Percentiles rank a stretch among this genome's conserved stretches.
These are phyloP conservation scores for Vickermania ingenoplastis DNA, from an alignment of 208 protist genomes.

Conservation along the genomic window DNA sequence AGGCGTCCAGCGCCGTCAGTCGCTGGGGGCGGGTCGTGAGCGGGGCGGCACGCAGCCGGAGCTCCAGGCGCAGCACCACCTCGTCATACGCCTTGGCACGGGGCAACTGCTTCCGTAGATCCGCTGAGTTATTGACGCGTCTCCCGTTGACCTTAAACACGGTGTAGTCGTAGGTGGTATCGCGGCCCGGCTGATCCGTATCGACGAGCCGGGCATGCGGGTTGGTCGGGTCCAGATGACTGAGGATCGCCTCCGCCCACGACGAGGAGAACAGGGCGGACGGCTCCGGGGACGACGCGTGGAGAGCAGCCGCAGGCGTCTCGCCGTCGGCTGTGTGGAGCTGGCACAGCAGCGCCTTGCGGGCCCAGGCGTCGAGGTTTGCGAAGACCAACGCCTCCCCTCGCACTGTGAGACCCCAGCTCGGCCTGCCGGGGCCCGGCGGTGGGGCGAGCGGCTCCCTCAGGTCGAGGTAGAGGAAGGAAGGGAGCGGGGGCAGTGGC, in stretches of 20 bases:
- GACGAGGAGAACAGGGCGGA: neutral
- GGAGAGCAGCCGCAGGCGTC: neutral
- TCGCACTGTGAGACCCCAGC: neutral
- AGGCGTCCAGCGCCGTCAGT: too few species aligned
- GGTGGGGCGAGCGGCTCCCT: neutral
- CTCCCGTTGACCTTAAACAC: too few species aligned
- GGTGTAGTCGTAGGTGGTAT: too few species aligned
- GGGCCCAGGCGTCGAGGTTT: neutral
- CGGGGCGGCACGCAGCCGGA: too few species aligned
- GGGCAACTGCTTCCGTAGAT: too few species aligned
- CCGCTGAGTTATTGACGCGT: too few species aligned
- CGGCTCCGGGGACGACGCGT: neutral
- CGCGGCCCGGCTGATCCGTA: too few species aligned
- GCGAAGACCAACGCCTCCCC: neutral
- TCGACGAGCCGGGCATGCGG: neutral
- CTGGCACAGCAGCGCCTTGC: neutral
- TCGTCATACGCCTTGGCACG: too few species aligned
- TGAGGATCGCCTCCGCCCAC: neutral
- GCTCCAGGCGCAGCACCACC: too few species aligned
- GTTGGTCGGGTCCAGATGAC: neutral
- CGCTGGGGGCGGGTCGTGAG: too few species aligned
- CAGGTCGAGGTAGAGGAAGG: neutral
- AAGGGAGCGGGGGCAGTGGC: neutral
- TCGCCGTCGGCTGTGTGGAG: neutral
- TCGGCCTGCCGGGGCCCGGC: too few species aligned